A percentile compares a stretch with the other conserved stretches of the same genome.
These are phyloP conservation scores for Pythium pyrilobum DNA, from an alignment of 352 stramenopile species.

Conservation along the genomic window DNA sequence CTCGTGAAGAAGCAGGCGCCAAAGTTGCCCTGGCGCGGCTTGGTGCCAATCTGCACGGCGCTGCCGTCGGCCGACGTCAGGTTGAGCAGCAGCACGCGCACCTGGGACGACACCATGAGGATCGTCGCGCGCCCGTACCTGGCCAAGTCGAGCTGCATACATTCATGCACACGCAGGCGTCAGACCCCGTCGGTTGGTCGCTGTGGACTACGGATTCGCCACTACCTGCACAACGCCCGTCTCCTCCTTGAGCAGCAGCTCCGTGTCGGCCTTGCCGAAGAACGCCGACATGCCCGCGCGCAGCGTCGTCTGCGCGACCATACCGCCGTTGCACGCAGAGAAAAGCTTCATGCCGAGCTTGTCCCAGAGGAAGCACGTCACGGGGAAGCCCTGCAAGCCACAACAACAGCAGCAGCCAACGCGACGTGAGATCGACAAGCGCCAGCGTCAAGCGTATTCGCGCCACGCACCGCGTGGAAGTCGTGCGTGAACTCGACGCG, in stretches of 20 bases:
- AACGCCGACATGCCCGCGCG: slow-evolving; percentile 77
- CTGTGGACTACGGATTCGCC: neutral
- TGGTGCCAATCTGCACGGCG: slow-evolving; percentile 80
- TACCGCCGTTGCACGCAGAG: slow-evolving; percentile 73
- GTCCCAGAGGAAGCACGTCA: slow-evolving; percentile 84
- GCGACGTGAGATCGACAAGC: no score
- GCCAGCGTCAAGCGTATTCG: no score
- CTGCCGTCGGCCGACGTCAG: slow-evolving; percentile 60
- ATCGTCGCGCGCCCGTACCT: slow-evolving; percentile 53
- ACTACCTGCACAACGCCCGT: slow-evolving; percentile 76
- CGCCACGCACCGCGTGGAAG: slow-evolving; percentile 51
- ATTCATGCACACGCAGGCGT: no score
- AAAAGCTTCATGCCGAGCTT: slow-evolving; percentile 61
- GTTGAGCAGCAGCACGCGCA: slow-evolving; percentile 75
- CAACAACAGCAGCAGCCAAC: neutral
- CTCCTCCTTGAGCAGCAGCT: slow-evolving; percentile 83
- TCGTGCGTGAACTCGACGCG: slow-evolving; percentile 87
- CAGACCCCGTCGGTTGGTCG: no score
- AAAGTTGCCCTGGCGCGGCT: slow-evolving; percentile 74
- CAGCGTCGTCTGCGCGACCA: slow-evolving; percentile 72
- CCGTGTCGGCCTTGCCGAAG: slow-evolving; percentile 77
- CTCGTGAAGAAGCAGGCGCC: slow-evolving; percentile 79
- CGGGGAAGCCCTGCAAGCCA: slow-evolving; percentile 47
- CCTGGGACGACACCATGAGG: slow-evolving; percentile 79
- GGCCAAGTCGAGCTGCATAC: slow-evolving; percentile 49